Base-by-base conservation (phyloP, 1,139 yeast species). In the Taiozyma onychis region DNA sequence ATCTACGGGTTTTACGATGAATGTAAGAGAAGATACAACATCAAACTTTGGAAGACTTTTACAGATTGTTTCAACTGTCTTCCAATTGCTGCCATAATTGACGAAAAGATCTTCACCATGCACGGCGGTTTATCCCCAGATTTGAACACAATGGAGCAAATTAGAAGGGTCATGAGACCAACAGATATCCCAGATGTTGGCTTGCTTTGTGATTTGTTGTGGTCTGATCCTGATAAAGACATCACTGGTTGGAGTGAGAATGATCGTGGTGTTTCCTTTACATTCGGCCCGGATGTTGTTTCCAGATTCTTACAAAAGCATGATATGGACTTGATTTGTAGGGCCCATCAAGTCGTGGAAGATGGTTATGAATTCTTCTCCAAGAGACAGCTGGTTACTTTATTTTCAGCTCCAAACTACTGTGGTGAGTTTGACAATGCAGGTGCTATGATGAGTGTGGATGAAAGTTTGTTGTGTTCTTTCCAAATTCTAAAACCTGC, bases 391-490 rank as follows among this genome's bases (percentile, higher is more conserved):
- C 80, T 93, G 66, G 98, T 93, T 50, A 93, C 99, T 22, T 76
- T 93, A 58, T 93, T 93, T 67, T 84, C 95, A 47, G 98, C 98
- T 48, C 99, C 98, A 59, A 93, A 93, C 72, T 93, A 93, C 69
- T 93, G 98, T 79, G 98, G 98, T 59, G 98, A 93, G 71, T 93
- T 93, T 68, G 97, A 93, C 70, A 93, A 93, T 68, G 97, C 97
- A 10, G 99, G 98, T 62, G 98, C 98, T 39, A 91, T 93, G 96
- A 93, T 93, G 99, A 85, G 95, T 63, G 98, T 93, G 50, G 98
- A 93, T 69, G 97, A 91, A 70, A 85, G 93, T 67, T 80, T 93
- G 65, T 78, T 93, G 64, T 93, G 99, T 75, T 90, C 97, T 18
- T 93, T 93, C 86, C 98, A 93, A 73, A 91, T 93, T 64, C 81